A percentile compares a stretch with the other conserved stretches of the same genome.
These are phyloP conservation scores for Entomortierella beljakovae DNA, from an alignment of 192 early-diverging fungal species.

Conservation along the genomic window DNA sequence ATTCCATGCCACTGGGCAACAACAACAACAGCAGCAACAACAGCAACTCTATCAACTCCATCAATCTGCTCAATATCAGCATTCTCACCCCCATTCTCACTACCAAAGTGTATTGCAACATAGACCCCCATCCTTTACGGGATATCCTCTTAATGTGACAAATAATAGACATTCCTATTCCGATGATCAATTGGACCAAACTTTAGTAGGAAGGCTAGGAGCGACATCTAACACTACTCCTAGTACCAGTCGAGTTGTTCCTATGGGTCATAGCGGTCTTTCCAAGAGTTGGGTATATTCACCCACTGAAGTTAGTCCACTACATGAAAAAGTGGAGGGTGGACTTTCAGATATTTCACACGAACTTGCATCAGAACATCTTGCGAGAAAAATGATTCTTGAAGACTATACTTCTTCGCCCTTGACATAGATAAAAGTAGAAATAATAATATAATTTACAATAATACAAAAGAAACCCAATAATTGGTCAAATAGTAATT, in stretches of 20 bases:
- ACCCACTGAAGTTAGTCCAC: constrained; percentile 17
- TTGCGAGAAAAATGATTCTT: neutral
- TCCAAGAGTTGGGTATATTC: constrained; percentile 42
- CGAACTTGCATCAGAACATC: neutral
- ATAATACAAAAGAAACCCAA: neutral
- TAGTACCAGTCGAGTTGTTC: neutral
- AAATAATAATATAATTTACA: neutral
- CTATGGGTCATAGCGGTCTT: constrained; percentile 23
- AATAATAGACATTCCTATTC: constrained; percentile 19
- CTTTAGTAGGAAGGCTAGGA: neutral
- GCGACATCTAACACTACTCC: neutral
- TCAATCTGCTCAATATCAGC: neutral
- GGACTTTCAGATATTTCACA: neutral
- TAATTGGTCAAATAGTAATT: too few relatives aligned
- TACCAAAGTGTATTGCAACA: constrained; percentile 7
- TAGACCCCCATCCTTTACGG: constrained; percentile 24
- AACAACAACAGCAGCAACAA: constrained; percentile 18
- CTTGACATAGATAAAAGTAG: neutral
- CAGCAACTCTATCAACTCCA: constrained; percentile 5
- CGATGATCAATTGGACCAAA: constrained; percentile 27
- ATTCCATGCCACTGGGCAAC: constrained; percentile 10
- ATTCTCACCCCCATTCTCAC: constrained; percentile 1
- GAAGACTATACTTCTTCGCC: neutral
- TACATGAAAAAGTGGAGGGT: constrained; percentile 7
- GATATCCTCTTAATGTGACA: neutral